phyloP scores from a whole-genome alignment of 768 basidiomycete species.

The Mycena rebaudengoi region DNA sequence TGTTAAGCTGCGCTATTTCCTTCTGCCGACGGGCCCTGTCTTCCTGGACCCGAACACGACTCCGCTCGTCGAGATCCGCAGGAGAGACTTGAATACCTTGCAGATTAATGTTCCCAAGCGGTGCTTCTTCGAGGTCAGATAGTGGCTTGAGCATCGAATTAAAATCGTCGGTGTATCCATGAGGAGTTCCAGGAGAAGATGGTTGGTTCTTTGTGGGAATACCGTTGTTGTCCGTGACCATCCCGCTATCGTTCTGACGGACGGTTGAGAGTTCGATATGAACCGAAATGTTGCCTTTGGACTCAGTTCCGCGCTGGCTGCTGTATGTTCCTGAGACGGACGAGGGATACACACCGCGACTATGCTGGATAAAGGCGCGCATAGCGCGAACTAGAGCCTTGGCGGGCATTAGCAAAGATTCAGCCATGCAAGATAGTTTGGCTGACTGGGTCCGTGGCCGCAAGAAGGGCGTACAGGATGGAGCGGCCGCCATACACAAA shows the following conservation, averaged over 20 bases:
- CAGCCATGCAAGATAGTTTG: not conserved
- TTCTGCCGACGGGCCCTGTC: no score
- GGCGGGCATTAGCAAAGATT: not conserved
- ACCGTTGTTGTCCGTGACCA: not conserved
- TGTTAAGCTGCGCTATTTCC: no score
- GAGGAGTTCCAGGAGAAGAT: no score
- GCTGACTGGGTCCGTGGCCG: conserved; percentile 28
- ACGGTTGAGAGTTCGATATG: not conserved
- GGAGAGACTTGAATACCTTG: no score
- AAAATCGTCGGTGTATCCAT: no score
- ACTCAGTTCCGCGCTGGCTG: not conserved
- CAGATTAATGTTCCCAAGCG: no score
- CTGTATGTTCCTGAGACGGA: no score
- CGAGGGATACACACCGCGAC: not conserved
- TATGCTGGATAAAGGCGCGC: not conserved
- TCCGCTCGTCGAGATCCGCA: no score
- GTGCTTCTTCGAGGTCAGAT: no score
- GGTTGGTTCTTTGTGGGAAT: no score
- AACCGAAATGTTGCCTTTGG: not conserved
- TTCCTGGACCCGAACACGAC: no score
- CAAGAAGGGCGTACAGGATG: conserved; percentile 23
- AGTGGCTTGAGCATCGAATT: no score
- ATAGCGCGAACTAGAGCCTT: conserved; percentile 24
- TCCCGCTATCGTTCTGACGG: not conserved
- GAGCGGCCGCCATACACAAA: conserved; percentile 29